Evolutionary conservation across 768 basidiomycete species (phyloP), one percentile per base, ranked within the genome.

Genomic region (Pulveroboletus ravenelii): DNA sequence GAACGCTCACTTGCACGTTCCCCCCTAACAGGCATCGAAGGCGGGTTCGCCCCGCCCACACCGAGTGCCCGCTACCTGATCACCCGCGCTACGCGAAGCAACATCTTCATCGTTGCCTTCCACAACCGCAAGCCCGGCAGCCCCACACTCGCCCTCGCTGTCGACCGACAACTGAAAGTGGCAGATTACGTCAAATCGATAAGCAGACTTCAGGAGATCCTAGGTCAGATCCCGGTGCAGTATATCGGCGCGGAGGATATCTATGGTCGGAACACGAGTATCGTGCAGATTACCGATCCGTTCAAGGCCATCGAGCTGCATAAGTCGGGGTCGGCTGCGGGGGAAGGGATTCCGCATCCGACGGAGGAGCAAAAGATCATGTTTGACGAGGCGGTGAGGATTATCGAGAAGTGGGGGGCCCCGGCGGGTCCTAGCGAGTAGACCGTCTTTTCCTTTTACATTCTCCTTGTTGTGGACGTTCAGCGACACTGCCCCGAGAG

Each of bases 11-110:
- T 5, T 6, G 20, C 20, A 23, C 20, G 4, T 7, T 18, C 42
- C 10, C 42, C 10, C 38, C 32, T 13, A 13, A 20, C 31, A 44
- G 53, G 53, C 29, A 52, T 52, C 10, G 66, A 71, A 12, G 88
- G 88, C 29, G 89, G 89, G 37, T 87, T 91, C 61, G 80, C 79
- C 12, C 84, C 86, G 0, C 82, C 89, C 4, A 82, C 72, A 7
- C 82, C 85, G 3, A 68, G 68, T 25, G 80, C 78, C 13, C 68
- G 84, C 59, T 72, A 80, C 62, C 73, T 72, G 23, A 59, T 90
- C 55, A 76, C 79, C 18, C 71, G 74, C 41, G 4, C 40, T 13
- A 41, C 72, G 2, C 59, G 57, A 7, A 66, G 71, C 41, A 36
- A 71, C 13, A 53, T 57, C 20, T 72, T 88, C 44, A 60, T 68